phyloP scores from a whole-genome alignment of 148 eudicot species.

The Rhododendron simsii region DNA sequence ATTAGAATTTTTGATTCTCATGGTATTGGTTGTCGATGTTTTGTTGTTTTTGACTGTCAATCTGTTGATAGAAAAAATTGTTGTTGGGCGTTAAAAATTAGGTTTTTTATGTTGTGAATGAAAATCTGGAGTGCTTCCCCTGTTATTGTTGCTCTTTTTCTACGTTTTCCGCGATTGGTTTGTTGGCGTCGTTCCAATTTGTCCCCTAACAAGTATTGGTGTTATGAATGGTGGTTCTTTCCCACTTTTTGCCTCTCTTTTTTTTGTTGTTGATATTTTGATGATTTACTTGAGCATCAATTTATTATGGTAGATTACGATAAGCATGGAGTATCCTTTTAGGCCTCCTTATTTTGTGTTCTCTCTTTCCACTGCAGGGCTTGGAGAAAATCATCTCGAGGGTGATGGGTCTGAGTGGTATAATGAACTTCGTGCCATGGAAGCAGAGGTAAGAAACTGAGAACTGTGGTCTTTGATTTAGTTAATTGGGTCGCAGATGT shows the following conservation, averaged over 20 bases:
- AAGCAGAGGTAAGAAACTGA: conserved; percentile 71
- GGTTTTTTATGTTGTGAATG: no score
- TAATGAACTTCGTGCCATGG: conserved; percentile 92
- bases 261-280: neutral
- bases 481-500: neutral
- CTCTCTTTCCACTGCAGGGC: conserved; percentile 27
- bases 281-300: conserved; percentile 17
- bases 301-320: conserved; percentile 48
- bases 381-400: conserved; percentile 36
- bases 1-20: no score
- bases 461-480: neutral
- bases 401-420: conserved; percentile 46
- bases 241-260: neutral
- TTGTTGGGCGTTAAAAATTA: no score
- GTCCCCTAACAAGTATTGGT: no score
- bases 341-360: conserved; percentile 76
- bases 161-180: no score
- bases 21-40: no score
- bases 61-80: no score
- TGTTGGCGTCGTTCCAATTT: no score
- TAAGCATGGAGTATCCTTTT: conserved; percentile 85
- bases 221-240: neutral
- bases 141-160: no score
- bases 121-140: no score
- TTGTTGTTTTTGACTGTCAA: no score